Base-by-base conservation (phyloP, 176 grass and related monocot species). In the Leersia perrieri region DNA sequence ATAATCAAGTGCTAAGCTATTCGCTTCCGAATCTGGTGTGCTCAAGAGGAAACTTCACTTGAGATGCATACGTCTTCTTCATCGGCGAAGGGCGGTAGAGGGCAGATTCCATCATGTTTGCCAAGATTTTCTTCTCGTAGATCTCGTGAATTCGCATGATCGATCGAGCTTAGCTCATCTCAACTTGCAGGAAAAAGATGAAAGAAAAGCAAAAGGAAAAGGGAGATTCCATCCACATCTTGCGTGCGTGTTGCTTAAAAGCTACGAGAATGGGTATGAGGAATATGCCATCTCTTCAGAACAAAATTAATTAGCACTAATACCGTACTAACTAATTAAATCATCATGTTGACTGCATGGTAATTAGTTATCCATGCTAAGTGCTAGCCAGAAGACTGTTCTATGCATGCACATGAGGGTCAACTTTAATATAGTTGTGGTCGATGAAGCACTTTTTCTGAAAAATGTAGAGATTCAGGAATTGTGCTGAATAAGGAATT, bases 221-320 rank as follows among this genome's bases (percentile, higher is more conserved):
- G 27, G 9, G 9, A 44, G 36, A 70, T 62, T 77, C 22, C 7
- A 7, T 42, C 34, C 5, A 27, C 47, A 6, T n/a, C 66, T 70
- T 23, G 66, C 28, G 30, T 53, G 49, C 20, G 49, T 70, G 30
- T 74, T 74, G 80, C 60, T 83, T 66, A 47, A 51, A 83, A 83
- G 38, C 80, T 34, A 53, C 47, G 70, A 51, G 70, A 73, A 33
- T 72, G 70, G 5, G 16, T n/a, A 10, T 2, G 38, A 70, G 13
- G 41, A 33, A 51, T 53, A 73, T 51, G 70, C 11, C 70, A 53
- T 30, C 27, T 53, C 42, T 39, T 39, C 2, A 25, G 10, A 39
- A 11, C 20, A 31, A 61, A 78, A 49, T 1, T 51, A 8, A 34
- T 72, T 61, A 65, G n/a, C 25, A 16, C 2, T 58, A 49, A 0